A percentile compares a stretch with the other conserved stretches of the same genome.
Conservation (phyloP, 208 protist species). For the Leishmania mexicana region DNA sequence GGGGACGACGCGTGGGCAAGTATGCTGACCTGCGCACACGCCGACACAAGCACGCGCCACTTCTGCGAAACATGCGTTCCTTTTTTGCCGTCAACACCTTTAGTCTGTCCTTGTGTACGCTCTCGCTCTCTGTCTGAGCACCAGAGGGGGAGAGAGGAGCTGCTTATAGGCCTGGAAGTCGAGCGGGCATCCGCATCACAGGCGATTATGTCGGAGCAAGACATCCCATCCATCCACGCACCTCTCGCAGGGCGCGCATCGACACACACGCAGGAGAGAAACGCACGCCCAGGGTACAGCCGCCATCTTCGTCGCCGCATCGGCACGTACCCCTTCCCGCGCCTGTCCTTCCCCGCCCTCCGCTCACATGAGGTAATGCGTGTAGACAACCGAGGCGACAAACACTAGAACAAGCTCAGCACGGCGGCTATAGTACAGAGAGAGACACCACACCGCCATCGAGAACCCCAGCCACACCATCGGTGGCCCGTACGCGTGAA, state of each 20-base stretch:
- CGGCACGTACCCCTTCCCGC: background rate
- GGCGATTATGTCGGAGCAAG: background rate
- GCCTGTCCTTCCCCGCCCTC: background rate
- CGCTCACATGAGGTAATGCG: slow-evolving; percentile 27
- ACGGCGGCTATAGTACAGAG: slow-evolving; percentile 33
- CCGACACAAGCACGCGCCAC: background rate
- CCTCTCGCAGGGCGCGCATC: background rate
- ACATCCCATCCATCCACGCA: background rate
- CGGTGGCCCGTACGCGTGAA: slow-evolving; percentile 15
- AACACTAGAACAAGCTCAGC: slow-evolving; percentile 33
- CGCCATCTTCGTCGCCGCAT: background rate
- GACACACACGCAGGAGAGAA: background rate
- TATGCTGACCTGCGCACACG: background rate
- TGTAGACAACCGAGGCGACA: slow-evolving; percentile 37
- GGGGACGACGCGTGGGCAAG: background rate
- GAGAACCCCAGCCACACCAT: slow-evolving; percentile 19
- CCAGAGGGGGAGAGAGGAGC: background rate
- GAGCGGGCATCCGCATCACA: background rate
- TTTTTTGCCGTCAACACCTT: background rate
- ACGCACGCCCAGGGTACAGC: background rate
- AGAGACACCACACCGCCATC: slow-evolving; percentile 34
- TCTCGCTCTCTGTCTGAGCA: background rate
- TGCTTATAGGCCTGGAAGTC: background rate
- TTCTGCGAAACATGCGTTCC: background rate
- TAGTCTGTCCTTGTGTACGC: background rate